phyloP scores from a whole-genome alignment of 495 filamentous ascomycete species.

The Aspergillus hancockii region DNA sequence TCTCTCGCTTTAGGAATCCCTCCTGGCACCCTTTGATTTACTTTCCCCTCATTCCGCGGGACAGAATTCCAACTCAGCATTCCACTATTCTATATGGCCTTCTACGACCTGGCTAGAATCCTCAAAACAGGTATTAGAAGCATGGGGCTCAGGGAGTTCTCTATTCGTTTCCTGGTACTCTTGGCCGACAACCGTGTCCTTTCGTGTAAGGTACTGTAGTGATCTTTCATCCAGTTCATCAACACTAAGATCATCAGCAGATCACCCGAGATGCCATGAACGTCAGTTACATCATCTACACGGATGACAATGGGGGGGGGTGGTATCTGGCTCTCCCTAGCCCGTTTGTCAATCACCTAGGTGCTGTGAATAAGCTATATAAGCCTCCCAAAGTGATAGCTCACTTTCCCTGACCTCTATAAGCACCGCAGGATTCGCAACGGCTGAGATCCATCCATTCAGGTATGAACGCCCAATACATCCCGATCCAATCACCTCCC shows the following conservation, averaged over 20 bases:
- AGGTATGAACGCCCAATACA: background rate
- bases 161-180: background rate
- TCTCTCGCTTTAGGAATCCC: background rate
- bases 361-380: background rate
- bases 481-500: background rate
- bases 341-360: background rate
- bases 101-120: background rate
- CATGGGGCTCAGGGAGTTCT: background rate
- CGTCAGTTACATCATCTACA: slow-evolving; percentile 1
- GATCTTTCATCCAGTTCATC: background rate
- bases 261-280: background rate
- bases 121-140: background rate
- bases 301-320: background rate
- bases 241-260: slow-evolving; percentile 2
- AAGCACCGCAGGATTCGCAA: background rate
- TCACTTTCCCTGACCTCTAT: background rate
- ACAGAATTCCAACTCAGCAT: slow-evolving; percentile 3
- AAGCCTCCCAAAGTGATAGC: background rate
- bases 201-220: background rate
- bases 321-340: background rate
- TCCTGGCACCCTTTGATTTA: background rate
- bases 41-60: slow-evolving; percentile 1
- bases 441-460: background rate
- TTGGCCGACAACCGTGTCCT: background rate
- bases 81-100: background rate